Percentiles rank a stretch among this genome's conserved stretches.
Evolutionary conservation across 2,329 filamentous ascomycete genomes (phyloP).

Genomic region (Bipolaris gigantea): DNA sequence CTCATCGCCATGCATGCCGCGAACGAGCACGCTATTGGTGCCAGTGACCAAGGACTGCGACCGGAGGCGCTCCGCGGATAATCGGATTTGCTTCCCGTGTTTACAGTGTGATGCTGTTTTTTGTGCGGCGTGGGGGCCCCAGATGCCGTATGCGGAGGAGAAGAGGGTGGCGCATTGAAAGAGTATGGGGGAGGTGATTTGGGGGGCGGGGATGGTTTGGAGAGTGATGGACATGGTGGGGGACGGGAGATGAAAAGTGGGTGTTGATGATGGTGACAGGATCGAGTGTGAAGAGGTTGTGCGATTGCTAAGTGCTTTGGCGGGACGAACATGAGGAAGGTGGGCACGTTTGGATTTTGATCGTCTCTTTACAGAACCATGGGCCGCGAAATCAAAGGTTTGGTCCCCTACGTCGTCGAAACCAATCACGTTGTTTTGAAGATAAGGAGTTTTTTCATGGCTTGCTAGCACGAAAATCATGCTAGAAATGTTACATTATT

Average conservation of each 20-base stretch:
- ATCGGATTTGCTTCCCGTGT: not conserved
- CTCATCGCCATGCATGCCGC: not conserved
- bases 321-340: not conserved
- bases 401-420: not conserved
- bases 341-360: not conserved
- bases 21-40: not conserved
- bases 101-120: conserved; percentile 1
- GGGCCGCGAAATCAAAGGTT: not conserved
- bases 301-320: not conserved
- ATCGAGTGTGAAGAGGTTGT: not conserved
- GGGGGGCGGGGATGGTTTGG: not conserved
- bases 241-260: too few species aligned
- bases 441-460: too few species aligned
- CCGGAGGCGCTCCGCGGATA: not conserved
- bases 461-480: too few species aligned
- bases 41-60: not conserved
- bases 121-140: not conserved
- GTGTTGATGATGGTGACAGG: not conserved
- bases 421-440: not conserved
- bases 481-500: too few species aligned
- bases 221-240: not conserved
- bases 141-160: not conserved
- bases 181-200: not conserved
- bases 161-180: not conserved
- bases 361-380: not conserved